These are phyloP conservation scores for Backusella australiensis DNA, from an alignment of 192 early-diverging fungal genomes.

Conservation along the genomic window DNA sequence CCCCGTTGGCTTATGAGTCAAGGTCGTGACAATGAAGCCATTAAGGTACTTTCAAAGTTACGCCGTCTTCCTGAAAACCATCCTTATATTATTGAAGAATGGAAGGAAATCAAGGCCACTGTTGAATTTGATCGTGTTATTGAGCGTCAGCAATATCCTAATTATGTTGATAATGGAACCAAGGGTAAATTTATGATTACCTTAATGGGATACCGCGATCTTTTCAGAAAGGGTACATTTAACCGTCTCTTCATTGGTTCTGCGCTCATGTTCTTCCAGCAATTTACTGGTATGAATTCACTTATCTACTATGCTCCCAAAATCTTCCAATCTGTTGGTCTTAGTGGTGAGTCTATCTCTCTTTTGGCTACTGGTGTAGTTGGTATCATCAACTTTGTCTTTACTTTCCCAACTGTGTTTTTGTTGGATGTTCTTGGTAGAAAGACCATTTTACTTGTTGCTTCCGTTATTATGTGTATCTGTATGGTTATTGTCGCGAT, in stretches of 20 bases:
- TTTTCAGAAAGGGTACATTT: conserved; percentile 47
- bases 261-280: conserved; percentile 62
- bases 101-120: conserved; percentile 33
- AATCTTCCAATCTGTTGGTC: conserved; percentile 56
- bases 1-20: conserved; percentile 71
- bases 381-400: conserved; percentile 70
- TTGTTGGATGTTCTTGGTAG: conserved; percentile 72
- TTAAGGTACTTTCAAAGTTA: conserved; percentile 50
- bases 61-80: conserved; percentile 23
- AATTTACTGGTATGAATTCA: conserved; percentile 74
- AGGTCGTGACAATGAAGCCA: conserved; percentile 54
- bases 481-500: conserved; percentile 38
- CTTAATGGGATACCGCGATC: conserved; percentile 39
- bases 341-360: conserved; percentile 43
- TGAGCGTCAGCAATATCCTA: conserved; percentile 15
- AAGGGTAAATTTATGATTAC: conserved; percentile 15
- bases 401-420: conserved; percentile 73
- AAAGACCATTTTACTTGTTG: conserved; percentile 58
- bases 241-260: conserved; percentile 54
- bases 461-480: conserved; percentile 41
- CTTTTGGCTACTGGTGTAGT: conserved; percentile 61
- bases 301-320: conserved; percentile 69
- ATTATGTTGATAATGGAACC: conserved; percentile 10
- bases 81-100: conserved; percentile 28
- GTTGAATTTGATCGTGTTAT: conserved; percentile 33